Evolutionary conservation across 2,329 filamentous ascomycete genomes (phyloP).

Genomic region (Pseudocercospora pini-densiflorae): DNA sequence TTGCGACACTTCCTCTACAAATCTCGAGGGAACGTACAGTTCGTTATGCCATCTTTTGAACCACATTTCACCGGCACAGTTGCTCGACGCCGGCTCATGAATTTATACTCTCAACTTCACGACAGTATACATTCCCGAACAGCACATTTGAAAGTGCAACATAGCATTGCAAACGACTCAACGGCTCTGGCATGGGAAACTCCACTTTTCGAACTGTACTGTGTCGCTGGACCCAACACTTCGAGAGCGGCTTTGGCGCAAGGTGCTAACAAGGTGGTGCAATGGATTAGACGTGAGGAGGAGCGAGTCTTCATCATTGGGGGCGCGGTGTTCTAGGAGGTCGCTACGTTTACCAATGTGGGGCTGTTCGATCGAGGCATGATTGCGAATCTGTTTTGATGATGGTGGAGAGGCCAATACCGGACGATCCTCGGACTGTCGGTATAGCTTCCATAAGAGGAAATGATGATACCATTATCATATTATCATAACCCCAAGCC

Average conservation of each 20-base stretch:
- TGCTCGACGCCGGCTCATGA: conserved; percentile 65
- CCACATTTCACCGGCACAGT: conserved; percentile 63
- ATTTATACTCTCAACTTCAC: conserved; percentile 83
- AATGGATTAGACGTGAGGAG: conserved; percentile 91
- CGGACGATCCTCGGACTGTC: too few relatives aligned
- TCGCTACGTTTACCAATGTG: not conserved
- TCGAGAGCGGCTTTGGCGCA: conserved; percentile 72
- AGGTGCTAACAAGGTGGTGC: conserved; percentile 84
- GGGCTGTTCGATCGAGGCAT: not conserved
- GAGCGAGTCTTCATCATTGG: conserved; percentile 96
- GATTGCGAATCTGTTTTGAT: conserved; percentile 1
- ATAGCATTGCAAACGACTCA: conserved; percentile 74
- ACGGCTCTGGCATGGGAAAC: conserved; percentile 90
- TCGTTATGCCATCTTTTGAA: conserved; percentile 82
- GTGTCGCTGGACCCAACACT: conserved; percentile 77
- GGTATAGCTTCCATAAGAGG: not conserved
- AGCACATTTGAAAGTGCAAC: conserved; percentile 83
- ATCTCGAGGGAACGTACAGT: conserved; percentile 91
- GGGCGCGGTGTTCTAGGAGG: conserved; percentile 72
- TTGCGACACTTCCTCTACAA: conserved; percentile 96
- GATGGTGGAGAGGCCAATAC: not conserved
- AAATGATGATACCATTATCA: not conserved
- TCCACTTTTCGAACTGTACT: conserved; percentile 90
- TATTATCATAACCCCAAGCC: not conserved
- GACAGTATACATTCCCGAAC: conserved; percentile 82